Evolutionary conservation across 129 eudicot species (phyloP).

Genomic region (Tagetes patula): DNA sequence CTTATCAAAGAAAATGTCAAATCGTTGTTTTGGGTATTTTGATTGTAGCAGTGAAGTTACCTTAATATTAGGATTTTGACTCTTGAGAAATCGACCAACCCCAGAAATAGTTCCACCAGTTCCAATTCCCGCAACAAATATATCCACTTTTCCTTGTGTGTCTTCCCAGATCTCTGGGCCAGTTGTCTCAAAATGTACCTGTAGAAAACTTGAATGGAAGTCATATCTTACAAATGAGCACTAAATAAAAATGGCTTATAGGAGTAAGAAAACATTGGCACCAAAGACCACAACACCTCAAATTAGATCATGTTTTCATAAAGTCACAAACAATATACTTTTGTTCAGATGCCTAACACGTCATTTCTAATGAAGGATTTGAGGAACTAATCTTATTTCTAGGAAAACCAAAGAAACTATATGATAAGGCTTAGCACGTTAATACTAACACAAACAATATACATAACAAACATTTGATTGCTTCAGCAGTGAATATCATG

Average conservation of each 20-base stretch:
- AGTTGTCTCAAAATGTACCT: conserved; percentile 96
- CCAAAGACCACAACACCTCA: conserved; percentile 1
- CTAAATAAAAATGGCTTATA: not conserved
- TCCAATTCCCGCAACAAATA: conserved; percentile 96
- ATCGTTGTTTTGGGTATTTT: not conserved
- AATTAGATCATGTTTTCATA: not conserved
- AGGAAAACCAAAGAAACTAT: not conserved
- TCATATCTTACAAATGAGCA: not conserved
- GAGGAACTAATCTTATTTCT: not conserved
- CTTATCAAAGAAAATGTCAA: not conserved
- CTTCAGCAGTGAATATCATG: not conserved
- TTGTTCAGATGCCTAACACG: not conserved
- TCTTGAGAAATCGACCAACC: conserved; percentile 77
- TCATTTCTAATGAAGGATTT: not conserved
- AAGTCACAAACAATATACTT: not conserved
- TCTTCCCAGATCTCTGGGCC: conserved; percentile 99
- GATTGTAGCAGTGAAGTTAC: conserved; percentile 31
- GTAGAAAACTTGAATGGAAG: conserved; percentile 27
- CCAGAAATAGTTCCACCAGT: conserved; percentile 98
- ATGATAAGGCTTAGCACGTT: not conserved
- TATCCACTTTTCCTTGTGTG: conserved; percentile 92
- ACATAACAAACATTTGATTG: not conserved
- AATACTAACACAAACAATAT: not conserved
- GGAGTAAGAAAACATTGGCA: not conserved
- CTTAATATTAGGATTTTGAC: conserved; percentile 69